Percentiles rank a stretch among this genome's conserved stretches.
Conservation (phyloP, 169 alveolate genomes). For the Plasmodium blacklocki region DNA sequence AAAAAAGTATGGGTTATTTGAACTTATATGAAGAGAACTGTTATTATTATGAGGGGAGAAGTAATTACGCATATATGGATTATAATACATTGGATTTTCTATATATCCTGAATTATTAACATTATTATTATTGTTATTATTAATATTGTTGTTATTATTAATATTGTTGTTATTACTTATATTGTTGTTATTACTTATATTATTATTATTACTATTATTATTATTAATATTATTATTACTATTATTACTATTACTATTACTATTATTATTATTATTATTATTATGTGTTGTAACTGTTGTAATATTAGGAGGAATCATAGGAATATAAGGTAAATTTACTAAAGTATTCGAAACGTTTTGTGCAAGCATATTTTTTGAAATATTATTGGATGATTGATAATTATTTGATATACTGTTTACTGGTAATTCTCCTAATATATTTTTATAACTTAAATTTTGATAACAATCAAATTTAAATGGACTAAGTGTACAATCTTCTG, state of each 20-base stretch:
- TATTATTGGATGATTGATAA: conserved; percentile 26
- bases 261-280: no score
- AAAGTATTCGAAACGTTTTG: conserved; percentile 36
- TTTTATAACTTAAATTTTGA: conserved; percentile 27
- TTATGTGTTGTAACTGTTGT: not conserved
- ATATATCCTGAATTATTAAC: not conserved
- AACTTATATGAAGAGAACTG: conserved; percentile 17
- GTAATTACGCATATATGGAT: conserved; percentile 49
- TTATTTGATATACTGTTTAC: conserved; percentile 2
- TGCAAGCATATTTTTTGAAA: conserved; percentile 34
- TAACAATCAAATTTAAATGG: conserved; percentile 35
- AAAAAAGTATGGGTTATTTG: conserved; percentile 26
- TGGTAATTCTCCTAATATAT: conserved; percentile 34
- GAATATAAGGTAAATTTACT: conserved; percentile 53
- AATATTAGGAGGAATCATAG: conserved; percentile 19
- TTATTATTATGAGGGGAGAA: conserved; percentile 13
- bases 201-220: no score
- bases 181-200: no score
- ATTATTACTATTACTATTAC: no score
- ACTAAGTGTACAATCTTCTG: conserved; percentile 25
- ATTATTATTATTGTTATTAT: no score
- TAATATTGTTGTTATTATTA: no score
- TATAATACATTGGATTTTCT: conserved; percentile 30
- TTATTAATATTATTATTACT: no score
- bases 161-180: no score